Conservation (phyloP, 768 basidiomycete genomes). For the Mycena maculata region DNA sequence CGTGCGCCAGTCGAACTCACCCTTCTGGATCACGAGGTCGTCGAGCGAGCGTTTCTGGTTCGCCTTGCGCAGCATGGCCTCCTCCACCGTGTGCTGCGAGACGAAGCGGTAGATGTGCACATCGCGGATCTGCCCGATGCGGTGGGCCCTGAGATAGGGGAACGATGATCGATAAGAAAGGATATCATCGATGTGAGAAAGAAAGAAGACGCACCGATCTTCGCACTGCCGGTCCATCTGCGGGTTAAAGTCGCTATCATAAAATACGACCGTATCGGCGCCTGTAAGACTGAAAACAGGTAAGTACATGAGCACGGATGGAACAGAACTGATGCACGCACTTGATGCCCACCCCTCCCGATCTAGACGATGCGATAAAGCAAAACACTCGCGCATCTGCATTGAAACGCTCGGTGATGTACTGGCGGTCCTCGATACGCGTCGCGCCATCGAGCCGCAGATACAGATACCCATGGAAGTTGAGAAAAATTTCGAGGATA, state of each 20-base stretch:
- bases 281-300: slow-evolving; percentile 71
- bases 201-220: slow-evolving; percentile 70
- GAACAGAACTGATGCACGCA: slow-evolving; percentile 50
- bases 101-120: slow-evolving; percentile 98
- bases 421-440: slow-evolving; percentile 93
- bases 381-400: slow-evolving; percentile 82
- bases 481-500: slow-evolving; percentile 93
- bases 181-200: too few relatives aligned
- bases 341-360: slow-evolving; percentile 96
- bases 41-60: slow-evolving; percentile 96
- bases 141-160: slow-evolving; percentile 76
- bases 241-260: slow-evolving; percentile 97
- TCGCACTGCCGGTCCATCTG: slow-evolving; percentile 99
- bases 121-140: slow-evolving; percentile 97
- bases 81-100: slow-evolving; percentile 91
- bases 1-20: slow-evolving; percentile 94
- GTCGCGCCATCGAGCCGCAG: slow-evolving; percentile 95
- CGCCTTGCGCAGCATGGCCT: slow-evolving; percentile 96
- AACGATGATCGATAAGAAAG: neutral
- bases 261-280: slow-evolving; percentile 97
- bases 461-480: slow-evolving; percentile 93
- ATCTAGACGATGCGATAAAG: slow-evolving; percentile 88
- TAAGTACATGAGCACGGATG: slow-evolving; percentile 20
- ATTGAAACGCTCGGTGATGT: slow-evolving; percentile 89
- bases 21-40: slow-evolving; percentile 90